A percentile compares a stretch with the other conserved stretches of the same genome.
Conservation (phyloP, 495 filamentous ascomycete genomes). For the Xylaria sp. region DNA sequence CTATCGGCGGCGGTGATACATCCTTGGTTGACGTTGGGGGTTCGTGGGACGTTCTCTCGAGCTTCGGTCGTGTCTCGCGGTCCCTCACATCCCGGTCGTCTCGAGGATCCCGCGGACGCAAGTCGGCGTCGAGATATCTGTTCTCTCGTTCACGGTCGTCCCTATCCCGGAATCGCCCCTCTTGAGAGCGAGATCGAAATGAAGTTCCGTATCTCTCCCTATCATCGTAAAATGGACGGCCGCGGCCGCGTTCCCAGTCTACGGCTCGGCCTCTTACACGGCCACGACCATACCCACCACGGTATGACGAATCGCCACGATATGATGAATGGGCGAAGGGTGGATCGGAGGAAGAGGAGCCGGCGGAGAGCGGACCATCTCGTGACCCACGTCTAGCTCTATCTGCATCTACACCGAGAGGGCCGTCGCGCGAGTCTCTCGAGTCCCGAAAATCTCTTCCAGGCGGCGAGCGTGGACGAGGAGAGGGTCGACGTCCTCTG, state of each 20-base stretch:
- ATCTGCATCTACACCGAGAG: slow-evolving; percentile 57
- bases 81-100: slow-evolving; percentile 65
- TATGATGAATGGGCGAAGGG: slow-evolving; percentile 58
- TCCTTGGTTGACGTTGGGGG: slow-evolving; percentile 49
- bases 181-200: slow-evolving; percentile 72
- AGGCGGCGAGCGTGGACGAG: slow-evolving; percentile 53
- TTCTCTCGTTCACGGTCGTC: slow-evolving; percentile 58
- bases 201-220: slow-evolving; percentile 59
- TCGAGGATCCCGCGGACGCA: slow-evolving; percentile 60
- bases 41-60: slow-evolving; percentile 54
- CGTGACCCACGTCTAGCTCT: slow-evolving; percentile 59
- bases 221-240: slow-evolving; percentile 70
- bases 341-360: slow-evolving; percentile 72
- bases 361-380: slow-evolving; percentile 69
- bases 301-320: slow-evolving; percentile 61
- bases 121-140: slow-evolving; percentile 49
- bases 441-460: slow-evolving; percentile 48
- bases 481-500: slow-evolving; percentile 54
- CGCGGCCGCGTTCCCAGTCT: slow-evolving; percentile 70
- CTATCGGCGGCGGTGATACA: slow-evolving; percentile 75
- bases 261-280: slow-evolving; percentile 63
- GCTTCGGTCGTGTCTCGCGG: slow-evolving; percentile 54
- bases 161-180: slow-evolving; percentile 62
- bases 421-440: slow-evolving; percentile 48
- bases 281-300: slow-evolving; percentile 62